These are phyloP conservation scores for Pseudoscleropodium purum DNA, from an alignment of 225 moss, liverwort and hornwort species.

Conservation along the genomic window DNA sequence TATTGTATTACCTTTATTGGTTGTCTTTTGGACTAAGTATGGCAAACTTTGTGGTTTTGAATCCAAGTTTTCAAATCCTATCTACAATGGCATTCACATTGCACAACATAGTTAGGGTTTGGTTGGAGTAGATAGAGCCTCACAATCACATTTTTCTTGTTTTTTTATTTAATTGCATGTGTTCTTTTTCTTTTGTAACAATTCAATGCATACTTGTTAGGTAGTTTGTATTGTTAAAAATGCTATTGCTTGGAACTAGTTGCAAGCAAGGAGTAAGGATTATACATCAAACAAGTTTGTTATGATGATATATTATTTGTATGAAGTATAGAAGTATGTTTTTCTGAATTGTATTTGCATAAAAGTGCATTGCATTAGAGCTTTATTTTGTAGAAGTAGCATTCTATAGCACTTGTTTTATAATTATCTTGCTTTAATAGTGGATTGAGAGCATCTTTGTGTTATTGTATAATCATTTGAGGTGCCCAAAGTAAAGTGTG, in stretches of 20 bases:
- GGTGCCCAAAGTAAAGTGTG: background rate
- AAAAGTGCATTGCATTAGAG: background rate
- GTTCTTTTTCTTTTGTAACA: background rate
- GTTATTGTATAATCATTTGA: background rate
- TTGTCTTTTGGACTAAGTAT: too few species aligned
- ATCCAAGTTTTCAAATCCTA: too few species aligned
- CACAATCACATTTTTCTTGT: too few species aligned
- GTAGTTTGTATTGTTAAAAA: background rate
- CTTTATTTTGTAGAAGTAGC: background rate
- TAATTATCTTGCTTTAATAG: background rate
- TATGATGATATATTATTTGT: background rate
- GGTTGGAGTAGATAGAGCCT: too few species aligned
- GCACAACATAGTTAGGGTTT: too few species aligned
- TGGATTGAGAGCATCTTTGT: fast-evolving
- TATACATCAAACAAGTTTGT: background rate
- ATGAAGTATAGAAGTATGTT: background rate
- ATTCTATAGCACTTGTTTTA: fast-evolving
- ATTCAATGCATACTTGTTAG: background rate
- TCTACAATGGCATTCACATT: too few species aligned
- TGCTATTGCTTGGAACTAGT: fast-evolving
- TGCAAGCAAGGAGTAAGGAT: background rate
- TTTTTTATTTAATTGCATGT: background rate
- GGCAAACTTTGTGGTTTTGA: too few species aligned
- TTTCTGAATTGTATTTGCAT: background rate
- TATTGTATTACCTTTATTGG: background rate